Percentiles rank a stretch among this genome's conserved stretches.
Conservation (phyloP, 164 flowering plant genomes). For the Dillenia suffruticosa region DNA sequence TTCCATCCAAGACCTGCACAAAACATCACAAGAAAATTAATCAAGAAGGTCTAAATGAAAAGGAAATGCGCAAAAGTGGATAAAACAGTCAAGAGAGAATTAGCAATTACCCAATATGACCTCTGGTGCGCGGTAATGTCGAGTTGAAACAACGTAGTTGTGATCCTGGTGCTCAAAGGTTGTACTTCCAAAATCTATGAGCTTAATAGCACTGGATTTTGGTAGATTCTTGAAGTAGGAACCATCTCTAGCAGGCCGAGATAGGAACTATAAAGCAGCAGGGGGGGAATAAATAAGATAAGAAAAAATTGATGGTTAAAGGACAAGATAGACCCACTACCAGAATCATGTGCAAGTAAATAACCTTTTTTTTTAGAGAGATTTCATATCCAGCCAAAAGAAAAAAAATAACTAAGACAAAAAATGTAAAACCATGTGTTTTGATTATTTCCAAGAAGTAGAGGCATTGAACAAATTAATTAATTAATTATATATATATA, state of each 20-base stretch:
- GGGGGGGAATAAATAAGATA: no score
- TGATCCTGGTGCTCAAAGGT: conserved; percentile 87
- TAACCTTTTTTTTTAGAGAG: no score
- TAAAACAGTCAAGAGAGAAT: background rate
- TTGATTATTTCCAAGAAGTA: no score
- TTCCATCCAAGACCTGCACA: conserved; percentile 90
- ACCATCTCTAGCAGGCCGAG: conserved; percentile 61
- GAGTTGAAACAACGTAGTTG: conserved; percentile 74
- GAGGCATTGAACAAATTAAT: no score
- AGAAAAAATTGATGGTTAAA: no score
- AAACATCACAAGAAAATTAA: conserved; percentile 2
- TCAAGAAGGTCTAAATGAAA: no score
- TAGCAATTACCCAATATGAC: conserved; percentile 61
- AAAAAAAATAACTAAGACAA: no score
- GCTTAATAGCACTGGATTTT: conserved; percentile 82
- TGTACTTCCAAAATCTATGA: conserved; percentile 95
- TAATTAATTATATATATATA: no score
- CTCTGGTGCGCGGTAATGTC: conserved; percentile 79
- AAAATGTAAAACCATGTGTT: no score
- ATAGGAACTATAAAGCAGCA: conserved; percentile 36
- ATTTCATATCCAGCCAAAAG: no score
- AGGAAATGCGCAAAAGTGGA: background rate
- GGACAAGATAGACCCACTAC: no score
- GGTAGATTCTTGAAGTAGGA: conserved; percentile 77
- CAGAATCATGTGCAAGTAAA: no score